phyloP scores from a whole-genome alignment of 768 basidiomycete species.

The Russula sp. region DNA sequence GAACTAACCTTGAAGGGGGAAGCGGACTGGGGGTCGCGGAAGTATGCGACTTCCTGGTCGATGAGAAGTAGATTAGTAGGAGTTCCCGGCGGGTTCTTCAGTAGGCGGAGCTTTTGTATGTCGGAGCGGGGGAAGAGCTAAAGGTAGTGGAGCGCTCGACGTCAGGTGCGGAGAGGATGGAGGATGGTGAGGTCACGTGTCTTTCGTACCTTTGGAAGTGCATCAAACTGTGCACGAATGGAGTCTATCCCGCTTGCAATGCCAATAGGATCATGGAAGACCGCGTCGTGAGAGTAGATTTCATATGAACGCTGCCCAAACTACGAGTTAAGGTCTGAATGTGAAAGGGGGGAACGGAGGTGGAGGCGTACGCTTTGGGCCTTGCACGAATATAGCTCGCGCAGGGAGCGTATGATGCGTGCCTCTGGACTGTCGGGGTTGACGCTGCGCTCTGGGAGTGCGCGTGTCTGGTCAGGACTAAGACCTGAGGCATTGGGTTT shows the following conservation, averaged over 20 bases:
- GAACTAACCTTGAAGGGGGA: constrained; percentile 36
- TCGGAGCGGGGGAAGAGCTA: constrained; percentile 40
- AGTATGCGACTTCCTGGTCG: constrained; percentile 43
- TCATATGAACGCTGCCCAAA: constrained; percentile 34
- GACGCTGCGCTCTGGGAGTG: constrained; percentile 31
- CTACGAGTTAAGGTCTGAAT: not conserved
- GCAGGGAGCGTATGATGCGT: constrained; percentile 35
- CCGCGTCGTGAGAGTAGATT: constrained; percentile 35
- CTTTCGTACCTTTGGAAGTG: constrained; percentile 33
- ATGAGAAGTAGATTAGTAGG: constrained; percentile 36
- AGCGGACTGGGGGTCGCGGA: constrained; percentile 30
- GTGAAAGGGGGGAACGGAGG: constrained; percentile 24
- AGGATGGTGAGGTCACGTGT: not conserved
- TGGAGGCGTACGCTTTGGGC: not conserved
- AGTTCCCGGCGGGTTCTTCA: constrained; percentile 34
- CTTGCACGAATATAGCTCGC: constrained; percentile 29
- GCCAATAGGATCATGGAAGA: constrained; percentile 40
- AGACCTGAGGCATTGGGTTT: constrained; percentile 35
- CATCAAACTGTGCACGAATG: constrained; percentile 39
- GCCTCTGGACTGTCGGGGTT: constrained; percentile 26
- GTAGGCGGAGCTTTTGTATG: constrained; percentile 35
- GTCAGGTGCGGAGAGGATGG: not conserved
- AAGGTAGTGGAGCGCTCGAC: not conserved
- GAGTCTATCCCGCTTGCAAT: constrained; percentile 36
- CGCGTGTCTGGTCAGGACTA: constrained; percentile 32